Conservation (phyloP, 1,139 yeast genomes). For the Yamadazyma spencermartinsiae region DNA sequence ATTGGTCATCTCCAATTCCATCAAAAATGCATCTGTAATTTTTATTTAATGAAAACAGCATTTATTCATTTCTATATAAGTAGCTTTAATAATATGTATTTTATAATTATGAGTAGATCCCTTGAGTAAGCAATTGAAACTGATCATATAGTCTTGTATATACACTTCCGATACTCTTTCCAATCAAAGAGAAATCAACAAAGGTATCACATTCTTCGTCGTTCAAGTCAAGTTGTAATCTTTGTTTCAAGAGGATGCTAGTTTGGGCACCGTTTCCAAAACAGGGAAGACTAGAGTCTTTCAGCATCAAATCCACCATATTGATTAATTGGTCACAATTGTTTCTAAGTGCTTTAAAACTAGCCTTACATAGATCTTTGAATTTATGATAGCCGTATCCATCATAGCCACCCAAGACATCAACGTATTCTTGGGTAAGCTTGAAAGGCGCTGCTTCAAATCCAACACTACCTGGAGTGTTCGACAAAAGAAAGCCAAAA, state of each 20-base stretch:
- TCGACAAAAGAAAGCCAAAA: conserved; percentile 88
- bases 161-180: conserved; percentile 81
- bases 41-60: conserved; percentile 2
- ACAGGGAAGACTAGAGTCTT: conserved; percentile 86
- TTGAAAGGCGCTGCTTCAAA: conserved; percentile 98
- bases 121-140: conserved; percentile 90
- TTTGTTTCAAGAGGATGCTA: conserved; percentile 69
- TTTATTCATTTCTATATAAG: conserved; percentile 3
- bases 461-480: conserved; percentile 95
- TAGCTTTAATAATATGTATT: conserved; percentile 2
- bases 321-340: conserved; percentile 71
- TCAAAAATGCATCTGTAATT: conserved; percentile 11
- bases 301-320: conserved; percentile 91
- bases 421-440: conserved; percentile 83
- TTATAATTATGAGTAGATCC: conserved; percentile 63
- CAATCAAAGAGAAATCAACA: conserved; percentile 73
- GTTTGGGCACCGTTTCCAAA: conserved; percentile 87
- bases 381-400: conserved; percentile 60
- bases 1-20: conserved; percentile 13
- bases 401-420: conserved; percentile 76
- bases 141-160: conserved; percentile 93
- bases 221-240: conserved; percentile 73
- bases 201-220: conserved; percentile 75
- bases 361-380: conserved; percentile 60
- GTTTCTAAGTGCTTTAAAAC: conserved; percentile 71